Base-by-base conservation (phyloP, 768 basidiomycete genomes). In the Clavulina sp. region DNA sequence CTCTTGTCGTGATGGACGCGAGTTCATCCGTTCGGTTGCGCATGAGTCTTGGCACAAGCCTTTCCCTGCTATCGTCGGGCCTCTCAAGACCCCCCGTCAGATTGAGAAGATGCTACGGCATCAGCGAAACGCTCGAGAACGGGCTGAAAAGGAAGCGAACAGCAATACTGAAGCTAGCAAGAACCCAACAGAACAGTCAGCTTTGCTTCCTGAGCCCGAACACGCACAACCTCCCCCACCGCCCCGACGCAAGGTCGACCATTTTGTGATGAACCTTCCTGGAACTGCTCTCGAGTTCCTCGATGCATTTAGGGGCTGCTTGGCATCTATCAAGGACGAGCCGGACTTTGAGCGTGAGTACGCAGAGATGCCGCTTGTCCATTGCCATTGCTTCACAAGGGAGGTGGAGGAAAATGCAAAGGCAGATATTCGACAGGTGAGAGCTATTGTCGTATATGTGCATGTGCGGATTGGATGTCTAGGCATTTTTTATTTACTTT, bases 201-300 rank as follows among this genome's bases (percentile, higher is more conserved):
- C 50, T 9, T 1, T 16, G 21, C 31, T 52, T 24, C 46, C 21
- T 29, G 52, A 40, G 19, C 38, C 52, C 32, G n/a, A 52, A 13
- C 43, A 32, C 24, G 36, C 43, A 7, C 16, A n/a, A 52, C 9
- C 18, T 28, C 44, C 21, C 5, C 18, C 34, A 41, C 67, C 64
- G 5, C 62, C 69, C 33, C 76, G 83, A 53, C 69, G 63, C 51
- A 66, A 73, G 41, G 77, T 95, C 57, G 67, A 77, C 9, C 93
- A 95, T 62, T 91, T 87, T 61, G 82, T 95, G n/a, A 93, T 99
- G 91, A 99, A 99, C 64, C 71, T 99, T 19, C 95, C 95, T 2
- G 89, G 87, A 58, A 80, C 82, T 24, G 95, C 92, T 0, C 77
- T 96, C 51, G 71, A 75, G 32, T 96, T 97, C 66, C 71, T 99